phyloP scores from a whole-genome alignment of 148 eudicot species.

The Drosera capensis region DNA sequence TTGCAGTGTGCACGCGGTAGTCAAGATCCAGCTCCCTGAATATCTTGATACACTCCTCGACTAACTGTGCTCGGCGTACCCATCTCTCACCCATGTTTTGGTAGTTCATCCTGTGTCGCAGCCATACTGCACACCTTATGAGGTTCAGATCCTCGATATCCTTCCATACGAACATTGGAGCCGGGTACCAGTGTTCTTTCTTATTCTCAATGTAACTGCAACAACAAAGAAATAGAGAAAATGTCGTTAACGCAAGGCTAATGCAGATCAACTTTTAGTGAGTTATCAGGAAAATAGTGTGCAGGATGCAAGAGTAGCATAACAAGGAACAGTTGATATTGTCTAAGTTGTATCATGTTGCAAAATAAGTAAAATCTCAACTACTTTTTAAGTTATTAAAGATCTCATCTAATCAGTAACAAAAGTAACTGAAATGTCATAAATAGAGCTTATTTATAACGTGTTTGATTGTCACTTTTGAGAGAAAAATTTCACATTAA shows the following conservation, averaged over 20 bases:
- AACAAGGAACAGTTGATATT: too few species aligned
- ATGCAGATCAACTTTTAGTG: too few species aligned
- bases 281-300: too few species aligned
- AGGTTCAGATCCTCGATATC: constrained; percentile 20
- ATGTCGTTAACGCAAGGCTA: not conserved
- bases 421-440: too few species aligned
- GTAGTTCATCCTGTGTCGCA: constrained; percentile 49
- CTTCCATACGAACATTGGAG: constrained; percentile 32
- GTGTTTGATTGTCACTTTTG: too few species aligned
- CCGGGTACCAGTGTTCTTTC: constrained; percentile 57
- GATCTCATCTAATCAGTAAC: too few species aligned
- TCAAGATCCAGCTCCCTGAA: constrained; percentile 51
- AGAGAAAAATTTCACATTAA: too few species aligned
- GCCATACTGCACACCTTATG: constrained; percentile 39
- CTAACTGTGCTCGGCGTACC: constrained; percentile 26
- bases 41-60: constrained; percentile 50
- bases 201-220: constrained; percentile 45
- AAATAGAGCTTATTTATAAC: too few species aligned
- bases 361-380: too few species aligned
- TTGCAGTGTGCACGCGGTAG: constrained; percentile 31
- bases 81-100: constrained; percentile 53
- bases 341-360: too few species aligned
- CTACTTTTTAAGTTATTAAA: too few species aligned
- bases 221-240: not conserved
- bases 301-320: too few species aligned